Base-by-base conservation (phyloP, 2,329 filamentous ascomycete species). In the Dothiorella sarmentorum region DNA sequence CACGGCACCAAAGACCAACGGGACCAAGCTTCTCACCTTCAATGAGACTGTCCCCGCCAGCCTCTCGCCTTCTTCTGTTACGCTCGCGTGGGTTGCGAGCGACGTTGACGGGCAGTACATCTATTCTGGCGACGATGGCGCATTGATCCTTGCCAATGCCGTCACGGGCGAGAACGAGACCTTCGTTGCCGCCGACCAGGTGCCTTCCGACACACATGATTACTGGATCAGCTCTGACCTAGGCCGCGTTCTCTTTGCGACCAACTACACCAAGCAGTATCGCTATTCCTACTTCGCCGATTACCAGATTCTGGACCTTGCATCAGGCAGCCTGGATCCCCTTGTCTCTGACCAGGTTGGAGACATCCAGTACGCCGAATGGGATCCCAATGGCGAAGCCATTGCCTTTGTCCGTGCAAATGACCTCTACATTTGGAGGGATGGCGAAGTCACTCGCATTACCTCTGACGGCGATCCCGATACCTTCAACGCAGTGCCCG, bases 401-500 rank as follows among this genome's bases (percentile, higher is more conserved):
- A 80, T 89, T 62, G 86, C 84, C 3, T 89, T 88, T 66, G 86
- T 89, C 15, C 82, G 84, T 42, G 83, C 76, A 40, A 89, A 89
- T 69, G 80, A 89, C 66, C 70, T 89, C 1, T 88, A 80, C 70
- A 68, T 88, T 56, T 82, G 79, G 75, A 75, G 75, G 61, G 76
- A 81, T 51, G 82, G 82, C 26, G 75, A 78, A 3, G 73, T 83
- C 13, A 77, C 76, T 2, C 83, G 82, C 49, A 79, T 87, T 61
- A 88, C 85, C 11, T 70, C 72, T 0, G 79, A 87, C 63, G 85
- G 85, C 10, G 78, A 83, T 0, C 80, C 82, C 0, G 82, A 87
- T 66, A 72, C 80, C 63, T 89, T 87, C 73, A 82, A 87, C 60
- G 85, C 77, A 4, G 79, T 87, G 1, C 85, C 85, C 0, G 85